Evolutionary conservation across 495 filamentous ascomycete species (phyloP), one percentile per base, ranked within the genome.

Genomic region (Massariosphaeria phaeospora): DNA sequence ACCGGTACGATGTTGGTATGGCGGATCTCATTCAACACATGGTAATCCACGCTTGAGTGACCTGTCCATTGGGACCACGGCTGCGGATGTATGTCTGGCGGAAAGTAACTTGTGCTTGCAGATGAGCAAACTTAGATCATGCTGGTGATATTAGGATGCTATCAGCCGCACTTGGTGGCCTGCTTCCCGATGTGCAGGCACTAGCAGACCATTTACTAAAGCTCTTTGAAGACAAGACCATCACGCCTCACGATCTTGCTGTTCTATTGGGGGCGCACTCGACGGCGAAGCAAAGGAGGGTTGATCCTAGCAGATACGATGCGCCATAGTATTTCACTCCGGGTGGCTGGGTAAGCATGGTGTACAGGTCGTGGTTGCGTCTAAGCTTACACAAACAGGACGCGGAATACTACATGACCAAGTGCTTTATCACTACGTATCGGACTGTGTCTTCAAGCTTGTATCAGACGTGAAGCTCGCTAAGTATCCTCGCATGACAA

Each of bases 201-300:
- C 21, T 30, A 2, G 66, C 72, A 11, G 65, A 70, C 34, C 42
- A 38, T 15, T 58, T 76, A 25, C 65, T 73, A 45, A 34, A 50
- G 9, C 67, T 78, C 2, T 79, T 77, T 57, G 58, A 49, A 9
- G 67, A 70, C 35, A 79, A 79, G 66, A 76, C 75, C 0, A 72
- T 79, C 55, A 63, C 60, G 8, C 48, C 73, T 1, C 50, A 57
- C 24, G 70, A 69, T 25, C 66, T 78, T 2, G 70, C 73, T 1
- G 75, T 76, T 0, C 70, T 79, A 6, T 48, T 79, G 3, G 76
- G 76, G 21, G 74, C 76, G 0, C 76, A 79, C 63, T 73, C 72
- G 2, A 66, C 66, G 10, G 68, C 70, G 39, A 67, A 67, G 47
- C 75, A 79, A 57, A 67, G 60, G 17, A 72, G 72, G 52, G 68